Evolutionary conservation across 1,284 basidiomycete species (phyloP), one percentile per base, ranked within the genome.

Genomic region (Coniferiporia sulphurascens): DNA sequence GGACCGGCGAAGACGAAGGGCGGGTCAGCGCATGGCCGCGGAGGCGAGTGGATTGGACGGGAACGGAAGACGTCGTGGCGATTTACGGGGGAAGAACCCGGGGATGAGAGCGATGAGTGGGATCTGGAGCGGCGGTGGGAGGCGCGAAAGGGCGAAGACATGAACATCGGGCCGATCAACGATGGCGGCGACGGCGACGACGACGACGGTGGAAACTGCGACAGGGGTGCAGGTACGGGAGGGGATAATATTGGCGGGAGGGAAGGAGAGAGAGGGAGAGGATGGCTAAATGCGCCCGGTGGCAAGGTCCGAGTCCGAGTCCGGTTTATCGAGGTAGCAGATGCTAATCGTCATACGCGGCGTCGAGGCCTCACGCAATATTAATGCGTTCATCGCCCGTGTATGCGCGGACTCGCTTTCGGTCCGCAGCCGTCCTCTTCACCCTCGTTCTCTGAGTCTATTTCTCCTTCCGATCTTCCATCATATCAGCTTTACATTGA

Each of bases 101-200:
- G 52, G 8, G 75, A 74, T 15, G 81, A 79, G n/a, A 58, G 61
- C 13, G 78, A 74, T 27, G 84, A 84, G 63, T 79, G 78, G 34
- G 84, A 85, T 67, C 84, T 73, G 51, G 77, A 76, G 62, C 83
- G 80, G 66, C 75, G 73, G 63, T 70, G 71, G 61, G 71, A 67
- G 48, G 64, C 64, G 56, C 70, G 70, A 57, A 71, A 63, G 59
- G 66, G 60, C 44, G 76, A 76, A 55, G 77, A 74, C 77, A 81
- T 78, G 61, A 55, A 63, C 61, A 58, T 12, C 52, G 60, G 65
- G 52, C 41, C 6, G 48, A 51, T 35, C 48, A 17, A 38, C 5
- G 52, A 32, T 34, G 49, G 38, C 27, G 52, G 12, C 52, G 46
- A 32, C 43, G 58, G 32, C 15, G 51, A 19, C 22, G 57, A 56